phyloP scores from a whole-genome alignment of 23 red algal genomes.

The Gracilariopsis chorda region DNA sequence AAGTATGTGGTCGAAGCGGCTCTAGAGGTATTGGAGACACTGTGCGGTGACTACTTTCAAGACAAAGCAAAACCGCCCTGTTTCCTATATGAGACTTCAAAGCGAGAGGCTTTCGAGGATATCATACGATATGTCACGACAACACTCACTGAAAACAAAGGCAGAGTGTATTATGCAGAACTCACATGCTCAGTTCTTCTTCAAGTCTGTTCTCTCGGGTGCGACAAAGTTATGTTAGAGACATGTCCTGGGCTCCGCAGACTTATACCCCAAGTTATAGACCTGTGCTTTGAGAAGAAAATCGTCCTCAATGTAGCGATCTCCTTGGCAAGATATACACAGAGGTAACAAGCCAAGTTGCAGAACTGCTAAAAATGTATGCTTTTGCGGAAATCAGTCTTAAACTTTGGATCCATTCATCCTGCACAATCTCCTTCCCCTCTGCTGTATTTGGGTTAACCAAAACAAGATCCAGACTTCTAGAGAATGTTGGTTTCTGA shows the following conservation, averaged over 20 bases:
- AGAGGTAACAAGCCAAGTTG: too few relatives aligned
- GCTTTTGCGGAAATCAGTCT: too few relatives aligned
- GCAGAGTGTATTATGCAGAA: background rate
- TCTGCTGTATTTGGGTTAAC: too few relatives aligned
- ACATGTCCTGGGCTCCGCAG: background rate
- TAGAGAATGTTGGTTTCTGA: too few relatives aligned
- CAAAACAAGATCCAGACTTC: too few relatives aligned
- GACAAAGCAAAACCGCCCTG: background rate
- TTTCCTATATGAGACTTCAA: background rate
- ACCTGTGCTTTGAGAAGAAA: conserved; percentile 8
- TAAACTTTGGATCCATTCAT: too few relatives aligned
- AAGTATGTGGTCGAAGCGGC: background rate
- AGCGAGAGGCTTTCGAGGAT: background rate
- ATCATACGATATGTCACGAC: background rate
- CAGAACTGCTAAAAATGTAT: too few relatives aligned
- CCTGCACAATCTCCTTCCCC: too few relatives aligned
- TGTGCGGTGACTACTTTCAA: background rate
- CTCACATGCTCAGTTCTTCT: background rate
- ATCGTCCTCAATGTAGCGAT: background rate
- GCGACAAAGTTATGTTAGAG: background rate
- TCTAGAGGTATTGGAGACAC: background rate
- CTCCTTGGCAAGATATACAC: background rate
- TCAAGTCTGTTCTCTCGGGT: background rate
- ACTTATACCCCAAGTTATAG: background rate
- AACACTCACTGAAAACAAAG: background rate